Conservation (phyloP, 345 rosid genomes). For the Eucalyptus sideroxylon region DNA sequence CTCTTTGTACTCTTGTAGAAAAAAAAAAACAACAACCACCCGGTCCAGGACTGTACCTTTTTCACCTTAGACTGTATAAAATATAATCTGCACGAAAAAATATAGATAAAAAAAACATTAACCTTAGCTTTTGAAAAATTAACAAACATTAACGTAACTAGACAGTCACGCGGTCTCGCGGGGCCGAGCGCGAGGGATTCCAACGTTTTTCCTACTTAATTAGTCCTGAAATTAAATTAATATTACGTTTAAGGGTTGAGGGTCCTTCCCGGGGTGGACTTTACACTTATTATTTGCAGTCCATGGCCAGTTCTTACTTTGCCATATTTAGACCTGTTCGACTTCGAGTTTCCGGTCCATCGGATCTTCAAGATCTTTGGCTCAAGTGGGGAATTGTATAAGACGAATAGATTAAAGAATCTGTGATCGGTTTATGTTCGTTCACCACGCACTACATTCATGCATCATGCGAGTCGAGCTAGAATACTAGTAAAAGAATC, state of each 20-base stretch:
- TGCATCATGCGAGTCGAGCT: not conserved
- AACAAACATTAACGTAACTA: not conserved
- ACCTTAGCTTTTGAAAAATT: not conserved
- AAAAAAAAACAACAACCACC: not conserved
- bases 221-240: not conserved
- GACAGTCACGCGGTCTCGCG: not conserved
- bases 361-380: not conserved
- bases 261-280: not conserved
- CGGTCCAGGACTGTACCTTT: not conserved
- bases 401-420: not conserved
- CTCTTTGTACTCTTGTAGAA: not conserved
- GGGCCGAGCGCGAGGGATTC: not conserved
- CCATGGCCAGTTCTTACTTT: not conserved
- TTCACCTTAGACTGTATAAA: not conserved
- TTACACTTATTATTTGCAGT: not conserved
- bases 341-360: not conserved
- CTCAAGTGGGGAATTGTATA: not conserved
- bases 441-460: not conserved
- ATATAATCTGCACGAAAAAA: not conserved
- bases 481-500: fast-evolving
- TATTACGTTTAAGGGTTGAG: not conserved
- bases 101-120: not conserved
- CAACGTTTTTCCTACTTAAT: not conserved
- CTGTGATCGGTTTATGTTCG: fast-evolving
- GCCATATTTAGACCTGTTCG: not conserved